Evolutionary conservation across 257 asterid genomes (phyloP), one percentile per base, ranked within the genome.

Genomic region (Coffea canephora): DNA sequence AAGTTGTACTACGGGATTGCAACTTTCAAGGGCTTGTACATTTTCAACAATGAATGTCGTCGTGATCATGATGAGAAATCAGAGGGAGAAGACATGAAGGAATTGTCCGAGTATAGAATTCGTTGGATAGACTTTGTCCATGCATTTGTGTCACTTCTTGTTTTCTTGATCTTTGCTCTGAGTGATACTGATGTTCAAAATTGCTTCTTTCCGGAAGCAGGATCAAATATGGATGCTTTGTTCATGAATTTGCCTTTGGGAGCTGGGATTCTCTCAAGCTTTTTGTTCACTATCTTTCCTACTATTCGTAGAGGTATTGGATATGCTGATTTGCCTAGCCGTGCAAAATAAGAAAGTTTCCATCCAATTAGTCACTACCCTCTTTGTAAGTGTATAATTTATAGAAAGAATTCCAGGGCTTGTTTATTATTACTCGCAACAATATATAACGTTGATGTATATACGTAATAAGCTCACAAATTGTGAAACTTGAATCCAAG

Each of bases 271-370:
- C 79, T 88, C n/a, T 71, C 97, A 6, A 88, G 89, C 82, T 87
- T 89, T 84, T 77, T 92, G 83, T 89, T 92, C 82, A 49, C 79
- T 73, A 55, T 89, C 39, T 89, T 91, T 48, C 97, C 93, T 0
- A 86, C 94, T n/a, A 85, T 88, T 5, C 89, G 97, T 1, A 83
- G 91, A 75, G 96, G 97, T 36, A 85, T 91, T 36, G 94, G 94
- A 16, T 85, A 81, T 74, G 91, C 91, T 2, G 91, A 89, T 54
- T 65, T 75, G 75, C 83, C 90, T 6, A 68, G 21, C 71, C n/a
- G 49, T 15, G 16, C 41, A 48, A 73, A 66, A 45, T 75, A 77
- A 68, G 10, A 11, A 27, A 23, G 25, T 64, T 64, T 64, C 13
- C 43, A 4, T 39, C 43, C 43, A 39, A 39, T 39, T 39, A 39